These are phyloP conservation scores for Phytophthora foliorum DNA, from an alignment of 352 stramenopile species.

Conservation along the genomic window DNA sequence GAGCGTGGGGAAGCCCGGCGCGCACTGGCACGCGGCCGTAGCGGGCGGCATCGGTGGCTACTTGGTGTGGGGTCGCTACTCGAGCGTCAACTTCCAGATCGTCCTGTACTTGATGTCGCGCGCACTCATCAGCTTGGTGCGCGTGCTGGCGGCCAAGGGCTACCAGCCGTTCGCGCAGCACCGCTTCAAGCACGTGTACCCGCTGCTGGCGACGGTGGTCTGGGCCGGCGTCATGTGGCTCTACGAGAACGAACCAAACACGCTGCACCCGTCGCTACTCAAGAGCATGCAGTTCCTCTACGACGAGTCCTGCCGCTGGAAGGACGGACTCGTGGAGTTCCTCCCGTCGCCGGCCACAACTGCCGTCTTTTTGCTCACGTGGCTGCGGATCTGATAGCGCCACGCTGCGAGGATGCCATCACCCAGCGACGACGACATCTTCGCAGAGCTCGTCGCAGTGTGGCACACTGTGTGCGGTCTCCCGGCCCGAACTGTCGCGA, in stretches of 20 bases:
- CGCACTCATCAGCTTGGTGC: slow-evolving; percentile 73
- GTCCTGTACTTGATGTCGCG: slow-evolving; percentile 91
- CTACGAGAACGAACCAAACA: slow-evolving; percentile 86
- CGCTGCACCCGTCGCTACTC: slow-evolving; percentile 82
- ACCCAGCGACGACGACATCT: slow-evolving; percentile 1
- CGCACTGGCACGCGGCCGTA: slow-evolving; percentile 82
- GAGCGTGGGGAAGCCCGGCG: slow-evolving; percentile 75
- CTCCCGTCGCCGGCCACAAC: slow-evolving; percentile 81
- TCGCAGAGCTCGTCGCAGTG: slow-evolving; percentile 24
- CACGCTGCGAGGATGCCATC: slow-evolving; percentile 1
- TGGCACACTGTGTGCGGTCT: too few relatives aligned
- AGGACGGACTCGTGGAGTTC: slow-evolving; percentile 76
- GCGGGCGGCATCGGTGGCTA: slow-evolving; percentile 83
- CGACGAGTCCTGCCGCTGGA: slow-evolving; percentile 85
- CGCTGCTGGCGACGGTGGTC: slow-evolving; percentile 74
- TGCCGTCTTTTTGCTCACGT: slow-evolving; percentile 70
- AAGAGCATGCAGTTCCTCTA: slow-evolving; percentile 93
- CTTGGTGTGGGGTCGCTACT: slow-evolving; percentile 88
- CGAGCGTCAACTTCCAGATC: slow-evolving; percentile 92
- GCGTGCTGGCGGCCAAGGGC: slow-evolving; percentile 70
- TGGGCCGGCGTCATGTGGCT: slow-evolving; percentile 91
- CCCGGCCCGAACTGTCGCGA: too few relatives aligned
- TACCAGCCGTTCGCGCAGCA: slow-evolving; percentile 71
- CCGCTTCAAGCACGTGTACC: slow-evolving; percentile 83
- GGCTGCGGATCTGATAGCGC: slow-evolving; percentile 57